phyloP scores from a whole-genome alignment of 1,284 basidiomycete species.

The Tilletia setariae region DNA sequence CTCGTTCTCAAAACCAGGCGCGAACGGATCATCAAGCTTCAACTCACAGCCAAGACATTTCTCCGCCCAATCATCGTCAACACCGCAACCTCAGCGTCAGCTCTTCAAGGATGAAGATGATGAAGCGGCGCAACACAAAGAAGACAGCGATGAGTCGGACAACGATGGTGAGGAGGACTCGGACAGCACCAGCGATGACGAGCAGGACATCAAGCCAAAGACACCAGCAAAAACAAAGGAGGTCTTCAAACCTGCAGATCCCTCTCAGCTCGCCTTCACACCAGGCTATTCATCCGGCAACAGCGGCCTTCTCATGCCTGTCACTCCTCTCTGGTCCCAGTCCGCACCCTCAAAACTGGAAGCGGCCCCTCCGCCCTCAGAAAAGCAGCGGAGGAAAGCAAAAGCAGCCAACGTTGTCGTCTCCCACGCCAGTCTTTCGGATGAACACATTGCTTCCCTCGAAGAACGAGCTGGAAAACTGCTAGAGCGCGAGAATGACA shows the following conservation, averaged over 20 bases:
- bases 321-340: slow-evolving; percentile 11
- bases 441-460: slow-evolving; percentile 34
- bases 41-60: no score
- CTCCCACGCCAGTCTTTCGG: slow-evolving; percentile 2
- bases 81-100: slow-evolving; percentile 4
- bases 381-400: slow-evolving; percentile 8
- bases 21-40: no score
- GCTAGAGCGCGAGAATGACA: slow-evolving; percentile 38
- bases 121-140: no score
- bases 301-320: background rate
- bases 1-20: no score
- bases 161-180: no score
- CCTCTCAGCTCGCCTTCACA: background rate
- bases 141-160: background rate
- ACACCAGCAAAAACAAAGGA: background rate
- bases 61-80: background rate
- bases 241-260: slow-evolving; percentile 1
- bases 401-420: slow-evolving; percentile 12
- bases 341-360: background rate
- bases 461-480: slow-evolving; percentile 36
- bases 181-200: background rate
- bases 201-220: background rate
- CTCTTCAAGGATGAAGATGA: background rate
- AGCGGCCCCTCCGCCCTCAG: background rate
- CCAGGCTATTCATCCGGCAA: no score